Conservation (phyloP, 2,329 filamentous ascomycete genomes). For the Beauveria asiatica region DNA sequence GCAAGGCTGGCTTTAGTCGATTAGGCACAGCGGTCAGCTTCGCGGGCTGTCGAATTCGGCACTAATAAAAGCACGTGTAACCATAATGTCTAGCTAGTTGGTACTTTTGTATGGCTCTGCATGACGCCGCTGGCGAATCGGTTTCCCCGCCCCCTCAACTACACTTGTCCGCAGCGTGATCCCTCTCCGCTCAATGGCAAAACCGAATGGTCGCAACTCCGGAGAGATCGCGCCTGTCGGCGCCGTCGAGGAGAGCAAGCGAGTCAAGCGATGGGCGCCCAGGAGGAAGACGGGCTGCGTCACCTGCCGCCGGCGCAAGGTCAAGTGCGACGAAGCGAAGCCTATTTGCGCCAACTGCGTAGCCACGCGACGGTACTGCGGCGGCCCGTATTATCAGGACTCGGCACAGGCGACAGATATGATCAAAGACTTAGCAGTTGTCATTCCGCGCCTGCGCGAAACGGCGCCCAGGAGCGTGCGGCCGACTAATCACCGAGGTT, state of each 20-base stretch:
- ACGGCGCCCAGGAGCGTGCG: conserved; percentile 3
- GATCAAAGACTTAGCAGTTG: background rate
- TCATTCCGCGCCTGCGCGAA: background rate
- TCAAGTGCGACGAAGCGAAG: conserved; percentile 8
- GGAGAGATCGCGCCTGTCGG: background rate
- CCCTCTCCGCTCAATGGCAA: background rate
- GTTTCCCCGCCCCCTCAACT: background rate
- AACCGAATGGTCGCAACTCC: background rate
- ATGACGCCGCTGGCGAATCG: background rate
- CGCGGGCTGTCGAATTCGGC: too few species aligned
- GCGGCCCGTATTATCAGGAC: conserved; percentile 8
- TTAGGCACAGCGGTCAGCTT: too few species aligned
- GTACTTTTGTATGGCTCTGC: background rate
- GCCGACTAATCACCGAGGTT: conserved; percentile 2
- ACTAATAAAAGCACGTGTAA: background rate
- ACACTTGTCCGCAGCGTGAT: background rate
- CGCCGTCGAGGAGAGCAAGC: background rate
- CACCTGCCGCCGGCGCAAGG: conserved; percentile 4
- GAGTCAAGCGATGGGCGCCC: conserved; percentile 7
- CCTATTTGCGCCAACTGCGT: conserved; percentile 9
- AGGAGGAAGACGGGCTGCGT: conserved; percentile 5
- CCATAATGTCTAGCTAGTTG: background rate
- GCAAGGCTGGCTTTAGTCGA: background rate
- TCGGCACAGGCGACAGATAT: background rate
- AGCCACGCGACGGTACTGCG: conserved; percentile 6